phyloP scores from a whole-genome alignment of 768 basidiomycete genomes.

The Termitomyces sp. region DNA sequence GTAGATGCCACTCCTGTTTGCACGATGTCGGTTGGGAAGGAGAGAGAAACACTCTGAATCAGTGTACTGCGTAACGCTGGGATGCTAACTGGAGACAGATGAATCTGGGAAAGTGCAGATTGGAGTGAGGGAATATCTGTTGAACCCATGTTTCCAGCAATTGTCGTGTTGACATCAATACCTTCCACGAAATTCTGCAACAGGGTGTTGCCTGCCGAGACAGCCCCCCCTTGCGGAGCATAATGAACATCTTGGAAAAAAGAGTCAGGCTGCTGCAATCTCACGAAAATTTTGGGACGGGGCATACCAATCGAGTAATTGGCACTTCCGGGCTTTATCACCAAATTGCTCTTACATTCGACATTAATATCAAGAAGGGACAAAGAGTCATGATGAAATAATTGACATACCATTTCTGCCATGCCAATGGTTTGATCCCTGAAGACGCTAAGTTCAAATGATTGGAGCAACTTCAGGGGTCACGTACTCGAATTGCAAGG shows the following conservation, averaged over 20 bases:
- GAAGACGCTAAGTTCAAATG: slow-evolving; percentile 3
- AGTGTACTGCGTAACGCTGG: slow-evolving; percentile 63
- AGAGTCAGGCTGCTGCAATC: neutral
- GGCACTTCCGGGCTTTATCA: slow-evolving; percentile 57
- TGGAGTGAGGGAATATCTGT: slow-evolving; percentile 62
- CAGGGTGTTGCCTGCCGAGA: slow-evolving; percentile 49
- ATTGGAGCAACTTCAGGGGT: neutral
- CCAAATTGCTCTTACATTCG: slow-evolving; percentile 40
- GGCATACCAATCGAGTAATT: slow-evolving; percentile 51
- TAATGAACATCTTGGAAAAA: slow-evolving; percentile 52
- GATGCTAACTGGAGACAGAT: slow-evolving; percentile 57
- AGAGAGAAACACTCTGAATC: slow-evolving; percentile 51
- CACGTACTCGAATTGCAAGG: slow-evolving; percentile 51
- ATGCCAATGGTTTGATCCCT: slow-evolving; percentile 54
- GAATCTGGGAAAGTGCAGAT: slow-evolving; percentile 57
- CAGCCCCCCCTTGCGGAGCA: slow-evolving; percentile 51
- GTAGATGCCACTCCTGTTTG: slow-evolving; percentile 57
- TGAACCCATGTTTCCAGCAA: slow-evolving; percentile 51
- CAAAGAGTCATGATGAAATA: neutral
- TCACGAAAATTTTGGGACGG: neutral
- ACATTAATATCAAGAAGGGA: slow-evolving; percentile 4
- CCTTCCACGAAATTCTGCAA: slow-evolving; percentile 73
- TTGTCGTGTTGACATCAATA: slow-evolving; percentile 48
- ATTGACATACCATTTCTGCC: slow-evolving; percentile 47
- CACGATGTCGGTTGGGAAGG: slow-evolving; percentile 61